These are phyloP conservation scores for Lepiota brunneoincarnata DNA, from an alignment of 768 basidiomycete genomes.

Conservation along the genomic window DNA sequence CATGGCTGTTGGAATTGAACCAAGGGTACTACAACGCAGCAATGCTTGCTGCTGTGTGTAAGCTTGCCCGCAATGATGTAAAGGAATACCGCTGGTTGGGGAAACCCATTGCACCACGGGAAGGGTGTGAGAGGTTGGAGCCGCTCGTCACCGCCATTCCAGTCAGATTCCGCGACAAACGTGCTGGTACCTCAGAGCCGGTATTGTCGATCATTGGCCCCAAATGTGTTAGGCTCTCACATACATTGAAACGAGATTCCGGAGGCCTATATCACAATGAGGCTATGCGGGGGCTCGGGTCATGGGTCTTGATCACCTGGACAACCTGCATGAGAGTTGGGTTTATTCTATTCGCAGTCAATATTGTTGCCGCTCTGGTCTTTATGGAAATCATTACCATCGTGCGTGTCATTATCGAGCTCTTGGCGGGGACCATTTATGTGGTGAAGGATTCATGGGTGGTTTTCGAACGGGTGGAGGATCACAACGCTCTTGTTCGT, in stretches of 20 bases:
- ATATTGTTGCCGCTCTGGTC: background rate
- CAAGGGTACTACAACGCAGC: conserved; percentile 25
- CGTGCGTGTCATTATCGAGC: background rate
- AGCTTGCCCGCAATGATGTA: conserved; percentile 3
- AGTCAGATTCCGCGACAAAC: background rate
- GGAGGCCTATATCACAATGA: background rate
- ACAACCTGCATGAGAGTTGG: background rate
- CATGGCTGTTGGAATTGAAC: conserved; percentile 25
- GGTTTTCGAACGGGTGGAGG: conserved; percentile 6
- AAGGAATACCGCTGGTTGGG: conserved; percentile 13
- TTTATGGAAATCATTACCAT: background rate
- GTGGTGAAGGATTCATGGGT: conserved; percentile 12
- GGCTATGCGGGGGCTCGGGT: background rate
- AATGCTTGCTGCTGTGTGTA: conserved; percentile 22
- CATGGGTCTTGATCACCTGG: background rate
- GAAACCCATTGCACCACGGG: conserved; percentile 5
- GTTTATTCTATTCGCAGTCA: background rate
- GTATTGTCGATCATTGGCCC: conserved; percentile 13
- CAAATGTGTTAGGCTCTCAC: conserved; percentile 10
- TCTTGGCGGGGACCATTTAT: conserved; percentile 9
- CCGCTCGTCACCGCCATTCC: conserved; percentile 9
- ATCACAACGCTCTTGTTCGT: conserved; percentile 3
- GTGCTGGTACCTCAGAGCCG: background rate
- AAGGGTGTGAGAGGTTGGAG: conserved; percentile 11
- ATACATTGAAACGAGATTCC: conserved; percentile 8